phyloP scores from a whole-genome alignment of 2,329 filamentous ascomycete species.

The Calycina herbarum region DNA sequence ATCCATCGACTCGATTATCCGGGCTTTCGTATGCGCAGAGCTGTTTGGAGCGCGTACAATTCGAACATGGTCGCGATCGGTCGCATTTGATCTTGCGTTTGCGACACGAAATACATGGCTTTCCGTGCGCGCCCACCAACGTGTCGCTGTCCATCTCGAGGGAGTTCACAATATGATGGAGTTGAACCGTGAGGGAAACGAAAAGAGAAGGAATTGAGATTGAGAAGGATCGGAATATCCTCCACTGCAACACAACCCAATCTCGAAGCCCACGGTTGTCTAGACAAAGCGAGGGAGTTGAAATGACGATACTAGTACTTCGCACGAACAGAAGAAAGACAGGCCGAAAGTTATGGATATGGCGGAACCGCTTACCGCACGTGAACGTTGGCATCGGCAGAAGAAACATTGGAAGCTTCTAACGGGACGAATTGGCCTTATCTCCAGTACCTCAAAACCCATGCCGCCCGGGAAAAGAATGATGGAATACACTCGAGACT shows the following conservation, averaged over 20 bases:
- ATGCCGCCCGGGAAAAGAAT: background rate
- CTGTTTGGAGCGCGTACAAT: constrained; percentile 62
- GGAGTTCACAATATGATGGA: constrained; percentile 10
- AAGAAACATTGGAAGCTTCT: background rate
- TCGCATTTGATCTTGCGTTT: constrained; percentile 69
- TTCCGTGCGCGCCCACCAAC: background rate
- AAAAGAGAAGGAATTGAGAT: background rate
- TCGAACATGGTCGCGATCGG: constrained; percentile 68
- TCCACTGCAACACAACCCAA: background rate
- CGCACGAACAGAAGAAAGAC: background rate
- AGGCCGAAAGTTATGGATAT: background rate
- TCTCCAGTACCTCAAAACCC: background rate
- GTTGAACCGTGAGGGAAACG: background rate
- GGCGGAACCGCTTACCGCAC: background rate
- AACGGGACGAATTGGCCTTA: background rate
- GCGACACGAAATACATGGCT: constrained; percentile 26
- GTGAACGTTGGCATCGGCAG: background rate
- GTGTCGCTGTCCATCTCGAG: constrained; percentile 3
- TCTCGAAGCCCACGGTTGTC: background rate
- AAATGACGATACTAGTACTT: background rate
- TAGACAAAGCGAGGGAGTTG: background rate
- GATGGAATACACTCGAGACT: background rate
- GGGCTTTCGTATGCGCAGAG: constrained; percentile 57
- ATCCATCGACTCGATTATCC: background rate
- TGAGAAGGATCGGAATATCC: background rate